Evolutionary conservation across 2,329 filamentous ascomycete species (phyloP).

Genomic region (Aureobasidium sp.): DNA sequence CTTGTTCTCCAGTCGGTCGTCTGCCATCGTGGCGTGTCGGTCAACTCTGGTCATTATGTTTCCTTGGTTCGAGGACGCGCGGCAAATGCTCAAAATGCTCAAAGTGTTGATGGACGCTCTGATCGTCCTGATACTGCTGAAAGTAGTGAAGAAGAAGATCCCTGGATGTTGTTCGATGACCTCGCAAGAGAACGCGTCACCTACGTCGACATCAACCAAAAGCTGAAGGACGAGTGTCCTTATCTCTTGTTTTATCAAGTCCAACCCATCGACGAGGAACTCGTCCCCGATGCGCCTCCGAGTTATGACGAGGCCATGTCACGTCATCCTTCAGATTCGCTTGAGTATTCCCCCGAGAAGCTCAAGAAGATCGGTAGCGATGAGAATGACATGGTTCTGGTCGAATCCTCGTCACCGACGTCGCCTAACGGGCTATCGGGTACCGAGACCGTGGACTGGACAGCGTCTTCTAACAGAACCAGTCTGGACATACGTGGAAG

Average conservation of each 20-base stretch:
- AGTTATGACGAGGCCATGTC: slow-evolving; percentile 22
- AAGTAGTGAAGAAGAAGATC: slow-evolving; percentile 55
- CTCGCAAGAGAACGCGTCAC: slow-evolving; percentile 63
- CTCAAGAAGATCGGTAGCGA: slow-evolving; percentile 8
- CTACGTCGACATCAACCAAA: slow-evolving; percentile 67
- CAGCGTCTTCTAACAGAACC: slow-evolving; percentile 19
- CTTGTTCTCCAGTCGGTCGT: slow-evolving; percentile 84
- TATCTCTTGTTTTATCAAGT: slow-evolving; percentile 96
- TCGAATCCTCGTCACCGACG: slow-evolving; percentile 10
- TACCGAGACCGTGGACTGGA: slow-evolving; percentile 8
- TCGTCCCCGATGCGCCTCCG: slow-evolving; percentile 19
- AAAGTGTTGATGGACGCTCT: slow-evolving; percentile 41
- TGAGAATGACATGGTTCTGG: slow-evolving; percentile 14
- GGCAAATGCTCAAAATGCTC: slow-evolving; percentile 21
- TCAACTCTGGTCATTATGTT: slow-evolving; percentile 87
- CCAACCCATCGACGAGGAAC: slow-evolving; percentile 62
- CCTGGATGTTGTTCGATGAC: slow-evolving; percentile 92
- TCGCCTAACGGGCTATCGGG: slow-evolving; percentile 13
- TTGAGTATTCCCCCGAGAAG: slow-evolving; percentile 14
- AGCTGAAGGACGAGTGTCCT: slow-evolving; percentile 77
- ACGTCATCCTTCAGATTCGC: slow-evolving; percentile 14
- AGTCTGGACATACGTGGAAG: slow-evolving; percentile 25
- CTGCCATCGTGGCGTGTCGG: slow-evolving; percentile 77
- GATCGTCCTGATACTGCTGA: slow-evolving; percentile 21
- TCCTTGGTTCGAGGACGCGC: slow-evolving; percentile 69